Evolutionary conservation across 192 early-diverging fungal genomes (phyloP).

Genomic region (Entomortierella chlamydospora): DNA sequence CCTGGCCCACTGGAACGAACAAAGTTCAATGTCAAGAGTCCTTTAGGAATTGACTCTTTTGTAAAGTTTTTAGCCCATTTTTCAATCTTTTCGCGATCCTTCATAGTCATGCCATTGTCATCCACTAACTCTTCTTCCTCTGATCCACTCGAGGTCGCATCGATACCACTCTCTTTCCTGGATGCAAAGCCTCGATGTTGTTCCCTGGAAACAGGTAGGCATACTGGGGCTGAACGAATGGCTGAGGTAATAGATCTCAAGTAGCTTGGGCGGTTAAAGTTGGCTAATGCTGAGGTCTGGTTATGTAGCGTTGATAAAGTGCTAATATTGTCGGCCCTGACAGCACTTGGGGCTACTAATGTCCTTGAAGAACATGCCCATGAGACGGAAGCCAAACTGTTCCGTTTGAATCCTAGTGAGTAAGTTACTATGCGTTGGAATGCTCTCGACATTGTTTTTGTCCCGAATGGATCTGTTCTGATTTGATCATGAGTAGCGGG

Average conservation of each 20-base stretch:
- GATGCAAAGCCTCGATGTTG: constrained; percentile 23
- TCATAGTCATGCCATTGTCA: constrained; percentile 47
- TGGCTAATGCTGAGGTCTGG: not conserved
- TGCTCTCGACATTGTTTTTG: not conserved
- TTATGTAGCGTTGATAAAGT: not conserved
- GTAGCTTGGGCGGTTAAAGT: not conserved
- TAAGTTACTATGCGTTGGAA: not conserved
- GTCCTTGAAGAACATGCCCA: not conserved
- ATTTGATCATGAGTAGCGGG: not conserved
- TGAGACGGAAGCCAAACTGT: not conserved
- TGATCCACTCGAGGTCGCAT: not conserved
- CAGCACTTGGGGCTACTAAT: too few relatives aligned
- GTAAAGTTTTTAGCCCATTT: constrained; percentile 63
- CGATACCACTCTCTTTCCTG: not conserved
- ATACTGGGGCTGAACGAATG: not conserved
- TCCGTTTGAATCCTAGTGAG: not conserved
- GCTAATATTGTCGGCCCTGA: too few relatives aligned
- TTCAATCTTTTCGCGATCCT: constrained; percentile 45
- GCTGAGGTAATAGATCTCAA: too few relatives aligned
- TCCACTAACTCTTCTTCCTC: constrained; percentile 33
- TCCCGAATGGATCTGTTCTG: not conserved
- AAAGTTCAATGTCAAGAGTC: constrained; percentile 67
- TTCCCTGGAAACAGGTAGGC: not conserved
- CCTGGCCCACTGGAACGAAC: constrained; percentile 86
- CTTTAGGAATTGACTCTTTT: constrained; percentile 71